phyloP scores from a whole-genome alignment of 1,139 yeast species.

The Candida mesenterica region DNA sequence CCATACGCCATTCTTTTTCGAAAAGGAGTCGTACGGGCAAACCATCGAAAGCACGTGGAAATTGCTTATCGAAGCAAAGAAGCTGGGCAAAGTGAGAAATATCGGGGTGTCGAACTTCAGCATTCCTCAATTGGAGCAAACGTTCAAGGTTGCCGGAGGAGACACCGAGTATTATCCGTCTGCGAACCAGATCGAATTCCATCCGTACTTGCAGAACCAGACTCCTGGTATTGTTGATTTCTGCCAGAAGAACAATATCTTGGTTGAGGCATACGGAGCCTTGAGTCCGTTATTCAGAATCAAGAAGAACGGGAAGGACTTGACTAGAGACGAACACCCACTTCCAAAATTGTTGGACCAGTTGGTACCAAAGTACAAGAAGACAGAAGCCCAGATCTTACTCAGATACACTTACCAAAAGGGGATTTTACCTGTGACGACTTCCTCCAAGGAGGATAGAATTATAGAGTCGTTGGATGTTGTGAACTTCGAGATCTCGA shows the following conservation, averaged over 20 bases:
- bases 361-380: constrained; percentile 53
- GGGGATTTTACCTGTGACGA: constrained; percentile 68
- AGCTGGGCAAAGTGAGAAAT: constrained; percentile 37
- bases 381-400: constrained; percentile 58
- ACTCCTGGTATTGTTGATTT: constrained; percentile 30
- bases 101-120: constrained; percentile 46
- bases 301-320: constrained; percentile 16
- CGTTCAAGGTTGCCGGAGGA: constrained; percentile 19
- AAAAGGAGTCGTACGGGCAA: constrained; percentile 21
- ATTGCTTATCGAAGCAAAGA: constrained; percentile 40
- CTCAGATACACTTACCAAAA: constrained; percentile 66
- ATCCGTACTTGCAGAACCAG: constrained; percentile 42
- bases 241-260: constrained; percentile 27
- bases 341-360: constrained; percentile 26
- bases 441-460: constrained; percentile 60
- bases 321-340: constrained; percentile 14
- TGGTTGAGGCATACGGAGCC: constrained; percentile 43
- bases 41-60: constrained; percentile 35
- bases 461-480: constrained; percentile 53
- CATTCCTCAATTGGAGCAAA: constrained; percentile 26
- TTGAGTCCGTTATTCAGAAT: constrained; percentile 38
- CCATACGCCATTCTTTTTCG: constrained; percentile 54
- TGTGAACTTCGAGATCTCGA: constrained; percentile 33
- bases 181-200: constrained; percentile 44
- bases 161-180: constrained; percentile 29